Conservation (phyloP, 768 basidiomycete genomes). For the Mycena galopus region DNA sequence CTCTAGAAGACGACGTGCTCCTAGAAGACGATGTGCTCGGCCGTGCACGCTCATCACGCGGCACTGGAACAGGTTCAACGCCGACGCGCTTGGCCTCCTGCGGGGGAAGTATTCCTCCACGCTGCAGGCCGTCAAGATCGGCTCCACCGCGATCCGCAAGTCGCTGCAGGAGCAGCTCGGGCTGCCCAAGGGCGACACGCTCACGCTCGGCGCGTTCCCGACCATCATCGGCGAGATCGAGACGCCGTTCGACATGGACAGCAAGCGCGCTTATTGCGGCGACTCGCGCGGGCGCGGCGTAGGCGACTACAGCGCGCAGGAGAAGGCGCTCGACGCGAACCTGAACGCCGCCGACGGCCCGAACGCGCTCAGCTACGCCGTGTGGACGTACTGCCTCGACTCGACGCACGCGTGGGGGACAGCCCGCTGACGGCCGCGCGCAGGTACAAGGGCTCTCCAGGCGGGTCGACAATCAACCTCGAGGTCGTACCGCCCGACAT, state of each 20-base stretch:
- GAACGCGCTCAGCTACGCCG: slow-evolving; percentile 82
- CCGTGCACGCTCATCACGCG: slow-evolving; percentile 92
- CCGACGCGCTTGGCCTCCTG: slow-evolving; percentile 93
- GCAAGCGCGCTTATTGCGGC: slow-evolving; percentile 81
- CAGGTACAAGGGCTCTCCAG: slow-evolving; percentile 24
- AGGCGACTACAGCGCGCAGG: slow-evolving; percentile 84
- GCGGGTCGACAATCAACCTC: slow-evolving; percentile 34
- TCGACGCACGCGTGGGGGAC: slow-evolving; percentile 86
- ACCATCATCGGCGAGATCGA: slow-evolving; percentile 97
- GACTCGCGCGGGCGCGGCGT: slow-evolving; percentile 64
- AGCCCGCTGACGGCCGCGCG: not conserved
- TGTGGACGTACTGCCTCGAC: slow-evolving; percentile 92
- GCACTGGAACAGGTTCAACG: slow-evolving; percentile 96
- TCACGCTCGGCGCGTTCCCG: slow-evolving; percentile 79
- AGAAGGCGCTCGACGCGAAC: slow-evolving; percentile 89
- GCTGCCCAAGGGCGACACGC: slow-evolving; percentile 80
- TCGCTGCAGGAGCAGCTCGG: slow-evolving; percentile 87
- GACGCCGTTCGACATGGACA: slow-evolving; percentile 94
- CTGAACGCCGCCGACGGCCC: slow-evolving; percentile 82
- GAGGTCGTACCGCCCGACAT: slow-evolving; percentile 22
- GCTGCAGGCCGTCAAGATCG: slow-evolving; percentile 82
- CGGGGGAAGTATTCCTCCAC: slow-evolving; percentile 82
- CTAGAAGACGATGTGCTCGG: slow-evolving; percentile 90
- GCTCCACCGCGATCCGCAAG: slow-evolving; percentile 85
- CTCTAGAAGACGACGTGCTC: slow-evolving; percentile 65